phyloP scores from a whole-genome alignment of 2,329 filamentous ascomycete species.

The Cryphonectria japonica region DNA sequence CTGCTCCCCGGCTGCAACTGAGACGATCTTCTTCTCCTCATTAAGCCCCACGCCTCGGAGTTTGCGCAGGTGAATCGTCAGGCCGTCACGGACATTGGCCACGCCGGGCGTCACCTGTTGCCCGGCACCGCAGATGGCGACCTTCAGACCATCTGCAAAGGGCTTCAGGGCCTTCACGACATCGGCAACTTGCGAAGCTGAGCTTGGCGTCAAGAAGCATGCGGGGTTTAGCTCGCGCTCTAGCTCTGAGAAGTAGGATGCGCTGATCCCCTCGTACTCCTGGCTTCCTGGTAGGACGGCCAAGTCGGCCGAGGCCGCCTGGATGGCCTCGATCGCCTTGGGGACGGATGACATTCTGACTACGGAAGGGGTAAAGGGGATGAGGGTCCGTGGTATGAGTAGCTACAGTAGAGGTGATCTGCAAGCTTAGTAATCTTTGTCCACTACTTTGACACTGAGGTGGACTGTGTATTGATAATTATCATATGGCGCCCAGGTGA shows the following conservation, averaged over 20 bases:
- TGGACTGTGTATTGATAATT: too few relatives aligned
- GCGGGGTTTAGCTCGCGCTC: not conserved
- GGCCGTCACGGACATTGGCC: conserved; percentile 26
- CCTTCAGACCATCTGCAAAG: conserved; percentile 7
- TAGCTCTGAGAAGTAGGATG: not conserved
- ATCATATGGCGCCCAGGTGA: too few relatives aligned
- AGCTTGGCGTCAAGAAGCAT: not conserved
- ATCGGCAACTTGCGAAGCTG: conserved; percentile 10
- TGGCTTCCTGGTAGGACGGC: not conserved
- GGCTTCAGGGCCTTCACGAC: conserved; percentile 14
- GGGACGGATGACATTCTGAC: conserved; percentile 4
- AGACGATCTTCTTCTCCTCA: conserved; percentile 12
- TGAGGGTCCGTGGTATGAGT: not conserved
- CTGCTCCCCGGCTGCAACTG: conserved; percentile 24
- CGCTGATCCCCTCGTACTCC: not conserved
- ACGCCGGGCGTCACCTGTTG: conserved; percentile 24
- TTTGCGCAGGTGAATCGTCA: conserved; percentile 24
- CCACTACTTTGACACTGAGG: too few relatives aligned
- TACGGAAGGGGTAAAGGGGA: not conserved
- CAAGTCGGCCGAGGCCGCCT: conserved; percentile 4
- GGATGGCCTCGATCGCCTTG: conserved; percentile 6
- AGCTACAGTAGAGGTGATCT: not conserved
- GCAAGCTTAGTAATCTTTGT: not conserved
- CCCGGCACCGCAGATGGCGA: conserved; percentile 29
- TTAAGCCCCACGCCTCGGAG: conserved; percentile 24